Evolutionary conservation across 805 yeast genomes (phyloP), one percentile per base, ranked within the genome.

Genomic region (Saccharomycopsis sp.): DNA sequence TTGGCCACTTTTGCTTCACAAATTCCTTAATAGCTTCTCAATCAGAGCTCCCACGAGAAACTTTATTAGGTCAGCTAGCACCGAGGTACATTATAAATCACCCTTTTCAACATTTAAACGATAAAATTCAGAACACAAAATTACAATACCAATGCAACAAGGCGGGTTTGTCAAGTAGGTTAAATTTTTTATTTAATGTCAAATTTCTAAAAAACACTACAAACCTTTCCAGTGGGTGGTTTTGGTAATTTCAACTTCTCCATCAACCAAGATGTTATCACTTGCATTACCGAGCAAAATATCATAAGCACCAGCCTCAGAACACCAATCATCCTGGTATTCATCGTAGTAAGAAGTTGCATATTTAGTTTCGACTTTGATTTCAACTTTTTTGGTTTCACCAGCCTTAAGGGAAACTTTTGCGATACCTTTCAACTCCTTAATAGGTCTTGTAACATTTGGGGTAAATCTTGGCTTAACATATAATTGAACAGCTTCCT

Each of bases 371-470:
- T 66, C 62, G 21, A 71, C 47, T n/a, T 47, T 49, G 25, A 74
- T 48, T 1, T 49, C 43, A 15, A 67, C 72, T 1, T 55, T 51
- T 40, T 57, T 56, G 8, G 62, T 41, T 47, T 66, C 69, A 21
- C 26, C 26, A 4, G 27, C 10, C 4, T 5, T 4, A 10, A 32
- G n/a, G 5, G 6, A 5, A 13, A 70, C 67, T 56, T 77, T 76
- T 14, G 58, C 66, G 51, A 72, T 76, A 21, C 70, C 79, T 55
- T 72, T 75, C 54, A 77, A 62, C 51, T 77, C 82, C 56, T 76
- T 76, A 19, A 63, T 53, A 9, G 82, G 79, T 51, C 82, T 66
- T 35, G 49, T 53, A 12, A 52, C 44, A 12, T 52, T 39, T 21
- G 52, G 52, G 10, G 13, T 8, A 36, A 60, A 63, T 31, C 59